Percentiles rank a stretch among this genome's conserved stretches.
Conservation (phyloP, 306 rosid species). For the Citrullus amarus region DNA sequence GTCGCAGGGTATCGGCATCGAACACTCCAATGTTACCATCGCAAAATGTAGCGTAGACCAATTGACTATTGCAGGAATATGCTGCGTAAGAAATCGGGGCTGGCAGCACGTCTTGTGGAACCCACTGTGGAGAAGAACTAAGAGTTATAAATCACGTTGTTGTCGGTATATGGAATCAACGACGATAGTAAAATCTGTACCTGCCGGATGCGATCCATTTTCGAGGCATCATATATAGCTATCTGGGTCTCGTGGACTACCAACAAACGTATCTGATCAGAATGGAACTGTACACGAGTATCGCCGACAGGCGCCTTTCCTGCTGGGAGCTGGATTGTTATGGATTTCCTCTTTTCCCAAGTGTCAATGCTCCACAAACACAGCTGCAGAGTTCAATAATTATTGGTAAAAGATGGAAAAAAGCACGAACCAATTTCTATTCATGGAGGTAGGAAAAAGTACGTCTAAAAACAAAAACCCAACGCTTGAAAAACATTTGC, state of each 20-base stretch:
- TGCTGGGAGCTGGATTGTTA: conserved; percentile 45
- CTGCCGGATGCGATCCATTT: conserved; percentile 80
- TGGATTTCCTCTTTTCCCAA: conserved; percentile 85
- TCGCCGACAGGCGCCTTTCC: conserved; percentile 69
- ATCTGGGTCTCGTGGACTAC: conserved; percentile 74
- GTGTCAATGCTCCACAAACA: conserved; percentile 83
- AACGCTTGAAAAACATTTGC: background rate
- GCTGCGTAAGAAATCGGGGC: conserved; percentile 65
- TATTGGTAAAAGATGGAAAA: background rate
- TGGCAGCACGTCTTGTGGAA: conserved; percentile 63
- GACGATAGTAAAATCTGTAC: conserved; percentile 21
- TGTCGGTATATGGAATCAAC: background rate
- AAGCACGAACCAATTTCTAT: background rate
- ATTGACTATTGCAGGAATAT: conserved; percentile 64
- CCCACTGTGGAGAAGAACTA: conserved; percentile 50
- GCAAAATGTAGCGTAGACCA: conserved; percentile 49
- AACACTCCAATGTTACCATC: conserved; percentile 79
- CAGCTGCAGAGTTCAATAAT: conserved; percentile 37
- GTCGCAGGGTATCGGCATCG: conserved; percentile 62
- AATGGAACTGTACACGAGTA: conserved; percentile 71
- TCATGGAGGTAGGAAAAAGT: background rate
- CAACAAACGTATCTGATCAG: conserved; percentile 61
- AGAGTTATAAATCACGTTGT: conserved; percentile 1
- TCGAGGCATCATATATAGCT: conserved; percentile 79
- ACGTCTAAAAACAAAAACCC: background rate